These are phyloP conservation scores for Graphiopsis chlorocephala DNA, from an alignment of 2,329 filamentous ascomycete genomes.

Conservation along the genomic window DNA sequence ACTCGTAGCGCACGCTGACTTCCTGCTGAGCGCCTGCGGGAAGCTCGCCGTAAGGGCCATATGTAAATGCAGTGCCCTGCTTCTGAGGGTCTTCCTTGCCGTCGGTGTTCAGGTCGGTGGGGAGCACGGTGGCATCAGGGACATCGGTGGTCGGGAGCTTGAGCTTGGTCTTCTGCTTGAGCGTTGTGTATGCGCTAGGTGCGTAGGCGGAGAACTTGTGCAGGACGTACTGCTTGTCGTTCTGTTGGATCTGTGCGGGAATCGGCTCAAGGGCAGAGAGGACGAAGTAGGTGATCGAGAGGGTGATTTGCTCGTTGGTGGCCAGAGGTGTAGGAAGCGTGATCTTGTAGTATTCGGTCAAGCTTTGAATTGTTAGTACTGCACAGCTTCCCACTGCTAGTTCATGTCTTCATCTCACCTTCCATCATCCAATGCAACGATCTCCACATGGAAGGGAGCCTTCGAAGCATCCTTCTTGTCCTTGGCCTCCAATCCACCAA, in stretches of 20 bases:
- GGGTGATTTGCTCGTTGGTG: constrained; percentile 74
- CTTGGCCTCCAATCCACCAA: constrained; percentile 87
- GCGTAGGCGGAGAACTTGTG: constrained; percentile 84
- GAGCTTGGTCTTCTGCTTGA: constrained; percentile 96
- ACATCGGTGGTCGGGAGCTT: constrained; percentile 78
- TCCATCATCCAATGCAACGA: constrained; percentile 57
- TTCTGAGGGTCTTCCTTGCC: constrained; percentile 70
- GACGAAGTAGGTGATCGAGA: constrained; percentile 81
- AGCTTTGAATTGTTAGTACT: constrained; percentile 24
- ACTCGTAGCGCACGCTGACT: constrained; percentile 84
- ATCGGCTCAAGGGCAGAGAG: constrained; percentile 77
- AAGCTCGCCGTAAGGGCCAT: constrained; percentile 82
- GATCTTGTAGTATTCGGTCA: constrained; percentile 75
- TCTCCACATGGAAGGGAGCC: constrained; percentile 65
- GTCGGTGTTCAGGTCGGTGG: constrained; percentile 54
- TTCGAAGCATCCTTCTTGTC: constrained; percentile 78
- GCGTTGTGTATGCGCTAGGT: constrained; percentile 77
- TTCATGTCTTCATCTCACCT: constrained; percentile 43
- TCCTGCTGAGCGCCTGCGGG: constrained; percentile 72
- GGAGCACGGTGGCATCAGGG: constrained; percentile 71
- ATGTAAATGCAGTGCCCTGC: constrained; percentile 81
- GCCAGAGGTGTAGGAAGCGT: constrained; percentile 72
- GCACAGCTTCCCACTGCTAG: background rate
- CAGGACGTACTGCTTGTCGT: constrained; percentile 79
- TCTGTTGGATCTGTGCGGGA: constrained; percentile 78